A percentile compares a stretch with the other conserved stretches of the same genome.
phyloP scores from a whole-genome alignment of 345 rosid species.

The Lepidium sativum region DNA sequence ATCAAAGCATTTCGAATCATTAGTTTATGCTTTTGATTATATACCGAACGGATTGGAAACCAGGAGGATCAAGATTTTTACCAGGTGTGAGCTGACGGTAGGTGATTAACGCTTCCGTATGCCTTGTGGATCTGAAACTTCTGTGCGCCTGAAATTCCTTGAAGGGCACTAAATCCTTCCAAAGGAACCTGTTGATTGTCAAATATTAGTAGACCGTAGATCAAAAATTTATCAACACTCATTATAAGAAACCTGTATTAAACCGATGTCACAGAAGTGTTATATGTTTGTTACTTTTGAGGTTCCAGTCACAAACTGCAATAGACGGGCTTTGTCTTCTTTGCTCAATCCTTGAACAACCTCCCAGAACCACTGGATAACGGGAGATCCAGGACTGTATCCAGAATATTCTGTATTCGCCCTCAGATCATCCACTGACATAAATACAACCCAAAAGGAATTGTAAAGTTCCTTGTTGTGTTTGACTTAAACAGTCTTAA shows the following conservation, averaged over 20 bases:
- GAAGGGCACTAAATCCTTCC: conserved; percentile 94
- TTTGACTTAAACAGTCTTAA: not conserved
- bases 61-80: conserved; percentile 14
- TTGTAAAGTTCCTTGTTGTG: not conserved
- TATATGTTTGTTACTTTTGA: conserved; percentile 52
- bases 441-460: not conserved
- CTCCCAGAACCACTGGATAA: conserved; percentile 99
- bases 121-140: conserved; percentile 99
- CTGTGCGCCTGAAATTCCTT: conserved; percentile 92
- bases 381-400: conserved; percentile 82
- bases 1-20: not conserved
- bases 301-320: conserved; percentile 97
- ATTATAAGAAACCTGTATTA: not conserved
- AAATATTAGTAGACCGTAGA: not conserved
- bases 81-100: conserved; percentile 99
- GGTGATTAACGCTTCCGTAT: conserved; percentile 81
- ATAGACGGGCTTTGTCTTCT: conserved; percentile 92
- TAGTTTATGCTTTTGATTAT: not conserved
- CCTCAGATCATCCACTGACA: conserved; percentile 90
- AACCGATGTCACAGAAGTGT: not conserved
- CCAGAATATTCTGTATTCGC: conserved; percentile 90
- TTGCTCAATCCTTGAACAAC: conserved; percentile 91
- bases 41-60: not conserved
- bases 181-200: conserved; percentile 61
- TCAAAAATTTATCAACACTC: not conserved